Conservation (phyloP, 768 basidiomycete species). For the Hysterangium stoloniferum region DNA sequence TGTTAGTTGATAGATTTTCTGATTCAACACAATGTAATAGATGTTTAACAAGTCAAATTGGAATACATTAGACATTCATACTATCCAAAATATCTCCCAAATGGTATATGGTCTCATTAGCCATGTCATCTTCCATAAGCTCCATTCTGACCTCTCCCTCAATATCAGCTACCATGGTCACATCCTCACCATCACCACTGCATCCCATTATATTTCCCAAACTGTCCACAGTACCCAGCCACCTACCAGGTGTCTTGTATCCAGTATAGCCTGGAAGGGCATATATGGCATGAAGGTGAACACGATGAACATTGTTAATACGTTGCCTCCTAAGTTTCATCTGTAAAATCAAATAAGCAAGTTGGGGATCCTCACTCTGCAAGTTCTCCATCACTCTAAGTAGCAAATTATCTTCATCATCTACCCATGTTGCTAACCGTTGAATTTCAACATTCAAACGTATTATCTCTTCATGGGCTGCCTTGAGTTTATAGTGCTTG, state of each 20-base stretch:
- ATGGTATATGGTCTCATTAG: too few species aligned
- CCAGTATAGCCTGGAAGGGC: background rate
- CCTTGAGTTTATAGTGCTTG: constrained; percentile 14
- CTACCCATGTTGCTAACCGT: constrained; percentile 21
- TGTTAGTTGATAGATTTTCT: too few species aligned
- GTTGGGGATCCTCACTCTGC: background rate
- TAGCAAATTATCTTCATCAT: constrained; percentile 14
- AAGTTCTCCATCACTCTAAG: background rate
- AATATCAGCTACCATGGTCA: too few species aligned
- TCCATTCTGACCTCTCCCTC: too few species aligned
- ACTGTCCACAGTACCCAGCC: too few species aligned
- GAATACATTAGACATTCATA: too few species aligned
- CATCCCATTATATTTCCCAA: too few species aligned
- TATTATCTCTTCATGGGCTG: constrained; percentile 21
- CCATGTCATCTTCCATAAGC: too few species aligned
- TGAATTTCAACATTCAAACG: constrained; percentile 20
- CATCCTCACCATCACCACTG: too few species aligned
- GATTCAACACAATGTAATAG: too few species aligned
- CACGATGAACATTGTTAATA: background rate
- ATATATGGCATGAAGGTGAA: background rate
- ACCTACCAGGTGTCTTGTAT: background rate
- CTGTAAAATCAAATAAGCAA: background rate
- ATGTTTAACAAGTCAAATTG: too few species aligned
- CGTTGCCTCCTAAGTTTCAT: background rate
- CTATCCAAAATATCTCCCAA: too few species aligned